Evolutionary conservation across 2,329 filamentous ascomycete species (phyloP).

Genomic region (Venturiaceae sp.): DNA sequence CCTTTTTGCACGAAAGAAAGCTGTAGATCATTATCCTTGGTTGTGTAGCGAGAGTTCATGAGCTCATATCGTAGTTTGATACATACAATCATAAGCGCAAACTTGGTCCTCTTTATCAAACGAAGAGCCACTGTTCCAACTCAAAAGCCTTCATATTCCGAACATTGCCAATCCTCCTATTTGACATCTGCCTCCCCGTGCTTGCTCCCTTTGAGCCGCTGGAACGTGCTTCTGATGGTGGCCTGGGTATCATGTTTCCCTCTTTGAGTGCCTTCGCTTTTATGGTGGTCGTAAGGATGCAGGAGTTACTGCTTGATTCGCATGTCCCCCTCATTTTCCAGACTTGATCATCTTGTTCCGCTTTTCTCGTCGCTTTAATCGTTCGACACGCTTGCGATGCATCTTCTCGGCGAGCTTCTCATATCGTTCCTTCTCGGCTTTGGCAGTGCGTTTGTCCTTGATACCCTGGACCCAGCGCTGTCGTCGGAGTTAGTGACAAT

Average conservation of each 20-base stretch:
- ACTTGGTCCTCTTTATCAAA: too few relatives aligned
- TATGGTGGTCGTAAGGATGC: background rate
- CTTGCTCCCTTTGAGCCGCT: background rate
- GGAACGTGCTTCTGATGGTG: background rate
- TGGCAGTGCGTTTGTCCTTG: conserved; percentile 75
- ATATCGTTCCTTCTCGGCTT: conserved; percentile 88
- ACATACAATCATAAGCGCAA: too few relatives aligned
- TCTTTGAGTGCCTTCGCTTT: background rate
- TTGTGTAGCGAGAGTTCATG: too few relatives aligned
- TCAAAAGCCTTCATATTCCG: background rate
- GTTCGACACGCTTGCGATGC: conserved; percentile 90
- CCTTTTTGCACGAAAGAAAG: too few relatives aligned
- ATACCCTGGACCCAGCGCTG: conserved; percentile 70
- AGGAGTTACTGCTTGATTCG: too few relatives aligned
- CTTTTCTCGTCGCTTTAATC: conserved; percentile 92
- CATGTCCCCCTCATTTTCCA: background rate
- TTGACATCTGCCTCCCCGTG: background rate
- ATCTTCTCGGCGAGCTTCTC: conserved; percentile 95
- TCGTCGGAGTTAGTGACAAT: conserved; percentile 1
- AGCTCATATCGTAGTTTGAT: too few relatives aligned
- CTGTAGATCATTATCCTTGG: too few relatives aligned
- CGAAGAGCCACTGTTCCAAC: too few relatives aligned
- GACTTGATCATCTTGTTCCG: conserved; percentile 67
- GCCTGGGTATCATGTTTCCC: background rate
- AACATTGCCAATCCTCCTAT: background rate